A percentile compares a stretch with the other conserved stretches of the same genome.
Conservation (phyloP, 164 flowering plant genomes). For the Kalanchoe fedtschenkoi region DNA sequence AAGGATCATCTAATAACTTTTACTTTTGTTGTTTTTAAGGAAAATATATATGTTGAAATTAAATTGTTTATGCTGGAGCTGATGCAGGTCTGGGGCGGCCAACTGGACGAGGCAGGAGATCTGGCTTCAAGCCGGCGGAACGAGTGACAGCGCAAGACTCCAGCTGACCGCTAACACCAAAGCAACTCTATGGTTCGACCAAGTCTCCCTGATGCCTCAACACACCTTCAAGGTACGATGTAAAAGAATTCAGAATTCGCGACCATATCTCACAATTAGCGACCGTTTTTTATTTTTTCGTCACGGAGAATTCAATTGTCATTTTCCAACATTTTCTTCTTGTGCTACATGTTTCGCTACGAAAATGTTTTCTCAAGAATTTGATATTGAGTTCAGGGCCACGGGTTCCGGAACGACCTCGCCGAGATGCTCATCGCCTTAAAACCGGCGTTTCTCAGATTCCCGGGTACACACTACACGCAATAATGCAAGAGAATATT, state of each 20-base stretch:
- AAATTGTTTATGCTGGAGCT: constrained; percentile 26
- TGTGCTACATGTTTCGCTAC: neutral
- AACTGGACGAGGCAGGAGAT: constrained; percentile 69
- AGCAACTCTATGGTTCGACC: constrained; percentile 88
- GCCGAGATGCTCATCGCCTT: constrained; percentile 46
- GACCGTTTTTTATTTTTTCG: neutral
- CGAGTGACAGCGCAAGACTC: constrained; percentile 58
- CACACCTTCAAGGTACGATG: constrained; percentile 69
- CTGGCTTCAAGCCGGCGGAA: constrained; percentile 44
- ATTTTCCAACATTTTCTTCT: neutral
- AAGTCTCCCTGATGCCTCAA: constrained; percentile 87
- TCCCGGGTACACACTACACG: constrained; percentile 96
- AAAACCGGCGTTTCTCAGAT: constrained; percentile 77
- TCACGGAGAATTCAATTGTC: neutral
- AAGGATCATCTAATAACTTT: constrained; percentile 14
- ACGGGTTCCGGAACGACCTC: constrained; percentile 76
- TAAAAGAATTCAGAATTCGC: neutral
- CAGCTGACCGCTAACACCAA: constrained; percentile 54
- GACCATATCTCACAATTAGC: too few species aligned
- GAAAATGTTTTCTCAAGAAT: neutral
- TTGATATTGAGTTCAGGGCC: constrained; percentile 41
- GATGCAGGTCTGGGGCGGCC: constrained; percentile 37
- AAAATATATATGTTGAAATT: neutral
- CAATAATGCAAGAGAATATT: too few species aligned
- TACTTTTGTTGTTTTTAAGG: neutral